These are phyloP conservation scores for Aquilaria yunnanensis DNA, from an alignment of 345 rosid species.

Conservation along the genomic window DNA sequence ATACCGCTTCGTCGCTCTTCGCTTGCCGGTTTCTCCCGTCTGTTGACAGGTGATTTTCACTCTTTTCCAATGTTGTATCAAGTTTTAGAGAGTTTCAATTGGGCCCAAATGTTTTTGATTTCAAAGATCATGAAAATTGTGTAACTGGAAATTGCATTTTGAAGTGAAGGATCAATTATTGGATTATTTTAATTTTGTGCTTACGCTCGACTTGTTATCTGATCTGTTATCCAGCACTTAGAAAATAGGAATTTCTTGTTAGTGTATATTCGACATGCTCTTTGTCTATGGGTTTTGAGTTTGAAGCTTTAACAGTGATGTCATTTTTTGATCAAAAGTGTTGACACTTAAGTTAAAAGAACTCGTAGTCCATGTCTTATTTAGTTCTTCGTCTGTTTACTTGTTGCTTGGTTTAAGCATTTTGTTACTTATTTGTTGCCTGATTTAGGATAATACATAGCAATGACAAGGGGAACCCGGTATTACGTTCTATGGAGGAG, in stretches of 20 bases:
- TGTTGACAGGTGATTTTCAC: slow-evolving; percentile 31
- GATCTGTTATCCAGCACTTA: too few relatives aligned
- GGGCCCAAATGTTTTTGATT: neutral
- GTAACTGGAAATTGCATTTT: neutral
- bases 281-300: too few relatives aligned
- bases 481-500: slow-evolving; percentile 50
- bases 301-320: neutral
- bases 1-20: slow-evolving; percentile 64
- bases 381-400: neutral
- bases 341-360: neutral
- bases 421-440: neutral
- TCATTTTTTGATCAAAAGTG: neutral
- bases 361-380: neutral
- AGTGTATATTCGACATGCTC: too few relatives aligned
- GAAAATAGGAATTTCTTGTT: too few relatives aligned
- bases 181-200: neutral
- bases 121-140: neutral
- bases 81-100: neutral
- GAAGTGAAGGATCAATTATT: neutral
- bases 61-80: neutral
- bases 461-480: slow-evolving; percentile 42
- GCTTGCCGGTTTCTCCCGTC: slow-evolving; percentile 52
- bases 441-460: slow-evolving; percentile 25
- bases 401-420: neutral
- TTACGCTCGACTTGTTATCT: neutral